Evolutionary conservation across 257 asterid genomes (phyloP).

Genomic region (Primulina huaijiensis): DNA sequence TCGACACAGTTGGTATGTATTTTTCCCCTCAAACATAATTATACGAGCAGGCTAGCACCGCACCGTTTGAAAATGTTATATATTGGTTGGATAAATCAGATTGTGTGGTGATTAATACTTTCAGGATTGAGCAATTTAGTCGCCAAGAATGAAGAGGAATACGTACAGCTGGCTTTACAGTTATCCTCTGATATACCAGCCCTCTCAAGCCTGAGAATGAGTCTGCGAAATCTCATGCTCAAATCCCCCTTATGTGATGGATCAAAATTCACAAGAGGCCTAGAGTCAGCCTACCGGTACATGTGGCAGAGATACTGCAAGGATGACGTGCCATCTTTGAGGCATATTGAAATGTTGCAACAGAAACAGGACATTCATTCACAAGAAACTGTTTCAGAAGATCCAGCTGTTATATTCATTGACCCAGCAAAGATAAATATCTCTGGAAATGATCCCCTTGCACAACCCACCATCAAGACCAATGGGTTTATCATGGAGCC

Average conservation of each 20-base stretch:
- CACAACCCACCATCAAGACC: conserved; percentile 37
- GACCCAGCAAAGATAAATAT: conserved; percentile 32
- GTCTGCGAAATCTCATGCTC: conserved; percentile 74
- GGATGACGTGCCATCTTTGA: conserved; percentile 78
- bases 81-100: conserved; percentile 4
- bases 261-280: conserved; percentile 53
- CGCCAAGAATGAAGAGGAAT: conserved; percentile 80
- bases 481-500: conserved; percentile 48
- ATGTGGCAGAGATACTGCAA: conserved; percentile 88
- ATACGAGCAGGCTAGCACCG: neutral
- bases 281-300: conserved; percentile 65
- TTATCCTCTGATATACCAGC: conserved; percentile 68
- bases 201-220: conserved; percentile 72
- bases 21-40: neutral
- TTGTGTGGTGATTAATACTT: neutral
- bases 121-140: conserved; percentile 75
- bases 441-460: conserved; percentile 24
- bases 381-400: conserved; percentile 35
- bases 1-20: conserved; percentile 75
- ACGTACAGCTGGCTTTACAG: conserved; percentile 63
- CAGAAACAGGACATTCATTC: conserved; percentile 32
- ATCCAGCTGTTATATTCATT: conserved; percentile 23
- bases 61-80: conserved; percentile 3
- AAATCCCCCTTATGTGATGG: conserved; percentile 90
- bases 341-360: conserved; percentile 45